A percentile compares a stretch with the other conserved stretches of the same genome.
phyloP scores from a whole-genome alignment of 345 rosid species.

The Salix caprea region DNA sequence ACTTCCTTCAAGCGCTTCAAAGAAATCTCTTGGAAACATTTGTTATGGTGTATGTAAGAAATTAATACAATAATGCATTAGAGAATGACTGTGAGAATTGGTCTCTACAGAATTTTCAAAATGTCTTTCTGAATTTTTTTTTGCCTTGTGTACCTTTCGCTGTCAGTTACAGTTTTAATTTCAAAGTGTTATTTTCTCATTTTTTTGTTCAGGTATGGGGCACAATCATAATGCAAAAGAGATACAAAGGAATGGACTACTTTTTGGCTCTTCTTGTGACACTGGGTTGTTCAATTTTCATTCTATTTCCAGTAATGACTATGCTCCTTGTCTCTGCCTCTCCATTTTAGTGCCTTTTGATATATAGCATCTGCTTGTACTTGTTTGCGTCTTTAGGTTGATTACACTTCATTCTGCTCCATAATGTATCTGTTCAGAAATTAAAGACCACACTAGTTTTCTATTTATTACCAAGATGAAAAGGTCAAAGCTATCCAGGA shows the following conservation, averaged over 20 bases:
- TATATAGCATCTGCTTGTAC: not conserved
- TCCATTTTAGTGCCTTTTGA: slow-evolving; percentile 3
- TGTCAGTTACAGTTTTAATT: too few relatives aligned
- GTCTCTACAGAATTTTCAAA: not conserved
- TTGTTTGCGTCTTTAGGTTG: not conserved
- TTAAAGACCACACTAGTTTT: too few relatives aligned
- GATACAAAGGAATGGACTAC: slow-evolving; percentile 77
- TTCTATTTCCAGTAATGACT: slow-evolving; percentile 71
- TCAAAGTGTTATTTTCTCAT: not conserved
- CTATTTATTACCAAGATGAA: too few relatives aligned
- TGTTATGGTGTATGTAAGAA: slow-evolving; percentile 7
- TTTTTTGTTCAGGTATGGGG: slow-evolving; percentile 52
- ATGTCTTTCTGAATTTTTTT: not conserved
- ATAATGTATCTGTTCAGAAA: too few relatives aligned
- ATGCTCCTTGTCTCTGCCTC: not conserved
- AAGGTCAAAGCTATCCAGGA: too few relatives aligned
- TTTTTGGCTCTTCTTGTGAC: slow-evolving; percentile 80
- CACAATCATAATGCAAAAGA: slow-evolving; percentile 87
- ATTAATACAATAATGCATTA: not conserved
- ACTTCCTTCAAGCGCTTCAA: not conserved
- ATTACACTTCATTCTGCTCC: too few relatives aligned
- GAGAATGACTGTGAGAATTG: not conserved
- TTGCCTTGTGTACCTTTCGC: not conserved
- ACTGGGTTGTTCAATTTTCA: slow-evolving; percentile 83
- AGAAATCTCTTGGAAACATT: slow-evolving; percentile 7